These are phyloP conservation scores for Trichocladium uniseriatum DNA, from an alignment of 495 filamentous ascomycete species.

Conservation along the genomic window DNA sequence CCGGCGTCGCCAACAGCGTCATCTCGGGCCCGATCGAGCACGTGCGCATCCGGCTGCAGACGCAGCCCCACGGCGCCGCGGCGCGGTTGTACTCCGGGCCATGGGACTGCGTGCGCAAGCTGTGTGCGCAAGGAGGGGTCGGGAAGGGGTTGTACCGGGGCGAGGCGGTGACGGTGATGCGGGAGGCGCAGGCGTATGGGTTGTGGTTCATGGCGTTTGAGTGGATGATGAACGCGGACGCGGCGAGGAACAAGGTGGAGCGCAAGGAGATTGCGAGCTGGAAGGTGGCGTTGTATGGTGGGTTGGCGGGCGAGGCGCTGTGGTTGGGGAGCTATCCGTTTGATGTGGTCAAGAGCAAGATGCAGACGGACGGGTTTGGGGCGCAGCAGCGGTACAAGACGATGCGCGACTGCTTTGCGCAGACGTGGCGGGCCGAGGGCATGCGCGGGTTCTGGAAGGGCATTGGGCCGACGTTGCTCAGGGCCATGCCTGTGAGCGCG, in stretches of 20 bases:
- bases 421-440: slow-evolving; percentile 73
- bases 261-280: slow-evolving; percentile 68
- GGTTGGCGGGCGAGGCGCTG: slow-evolving; percentile 83
- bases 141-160: slow-evolving; percentile 78
- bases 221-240: slow-evolving; percentile 89
- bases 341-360: slow-evolving; percentile 97
- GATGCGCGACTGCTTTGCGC: slow-evolving; percentile 83
- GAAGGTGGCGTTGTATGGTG: slow-evolving; percentile 88
- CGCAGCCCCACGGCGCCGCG: slow-evolving; percentile 76
- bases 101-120: slow-evolving; percentile 79
- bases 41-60: slow-evolving; percentile 93
- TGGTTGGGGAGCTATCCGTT: slow-evolving; percentile 92
- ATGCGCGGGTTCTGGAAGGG: slow-evolving; percentile 90
- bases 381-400: slow-evolving; percentile 55
- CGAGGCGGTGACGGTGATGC: slow-evolving; percentile 69
- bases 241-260: slow-evolving; percentile 58
- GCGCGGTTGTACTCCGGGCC: slow-evolving; percentile 72
- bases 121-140: slow-evolving; percentile 53
- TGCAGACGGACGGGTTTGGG: slow-evolving; percentile 91
- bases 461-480: slow-evolving; percentile 81
- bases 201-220: slow-evolving; percentile 93
- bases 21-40: slow-evolving; percentile 94
- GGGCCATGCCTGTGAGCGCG: slow-evolving; percentile 95
- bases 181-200: slow-evolving; percentile 92
- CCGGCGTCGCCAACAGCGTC: slow-evolving; percentile 80